Conservation (phyloP, 2,329 filamentous ascomycete genomes). For the Venturia nashicola region DNA sequence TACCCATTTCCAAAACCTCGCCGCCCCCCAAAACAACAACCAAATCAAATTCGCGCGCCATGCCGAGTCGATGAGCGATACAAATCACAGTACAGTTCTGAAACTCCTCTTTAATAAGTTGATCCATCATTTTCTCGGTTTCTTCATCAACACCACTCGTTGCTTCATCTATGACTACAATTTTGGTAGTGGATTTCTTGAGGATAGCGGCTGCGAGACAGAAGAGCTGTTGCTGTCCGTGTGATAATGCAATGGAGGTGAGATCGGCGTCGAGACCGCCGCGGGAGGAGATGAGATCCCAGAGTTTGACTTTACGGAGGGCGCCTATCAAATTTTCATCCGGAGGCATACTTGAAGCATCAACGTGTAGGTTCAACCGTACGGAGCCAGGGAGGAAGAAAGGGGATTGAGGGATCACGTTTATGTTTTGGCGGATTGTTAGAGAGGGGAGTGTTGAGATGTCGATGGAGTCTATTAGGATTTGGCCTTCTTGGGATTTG, state of each 20-base stretch:
- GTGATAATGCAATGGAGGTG: slow-evolving; percentile 39
- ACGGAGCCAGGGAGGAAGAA: background rate
- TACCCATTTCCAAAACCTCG: slow-evolving; percentile 10
- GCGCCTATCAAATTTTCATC: background rate
- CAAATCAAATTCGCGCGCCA: slow-evolving; percentile 16
- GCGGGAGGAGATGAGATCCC: background rate
- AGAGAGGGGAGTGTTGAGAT: background rate
- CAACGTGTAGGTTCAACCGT: background rate
- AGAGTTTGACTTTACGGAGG: background rate
- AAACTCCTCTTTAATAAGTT: slow-evolving; percentile 44
- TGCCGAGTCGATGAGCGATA: slow-evolving; percentile 50
- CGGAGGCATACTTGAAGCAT: background rate
- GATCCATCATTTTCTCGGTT: slow-evolving; percentile 32
- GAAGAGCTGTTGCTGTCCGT: slow-evolving; percentile 54
- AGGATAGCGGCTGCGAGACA: slow-evolving; percentile 42
- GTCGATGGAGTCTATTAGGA: background rate
- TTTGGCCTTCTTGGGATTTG: background rate
- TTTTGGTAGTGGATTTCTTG: background rate
- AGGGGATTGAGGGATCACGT: background rate
- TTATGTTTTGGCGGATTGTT: background rate
- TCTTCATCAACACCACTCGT: slow-evolving; percentile 24
- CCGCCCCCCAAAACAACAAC: slow-evolving; percentile 16
- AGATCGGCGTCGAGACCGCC: background rate
- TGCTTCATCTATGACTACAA: background rate
- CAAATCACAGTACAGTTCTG: slow-evolving; percentile 48